Base-by-base conservation (phyloP, 768 basidiomycete genomes). In the Naganishia friedmannii region DNA sequence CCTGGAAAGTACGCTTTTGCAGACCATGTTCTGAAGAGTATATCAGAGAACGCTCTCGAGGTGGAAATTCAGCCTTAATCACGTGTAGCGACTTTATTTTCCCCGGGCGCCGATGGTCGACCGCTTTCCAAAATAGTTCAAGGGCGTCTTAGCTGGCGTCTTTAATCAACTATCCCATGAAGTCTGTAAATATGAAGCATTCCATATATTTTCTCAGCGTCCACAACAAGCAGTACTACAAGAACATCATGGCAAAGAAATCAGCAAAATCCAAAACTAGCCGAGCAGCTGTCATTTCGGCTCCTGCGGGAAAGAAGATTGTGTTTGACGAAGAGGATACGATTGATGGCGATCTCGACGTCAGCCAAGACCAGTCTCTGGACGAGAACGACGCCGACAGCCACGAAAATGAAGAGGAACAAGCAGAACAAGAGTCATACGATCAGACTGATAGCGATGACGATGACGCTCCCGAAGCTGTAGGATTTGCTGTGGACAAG, bases 381-480 rank as follows among this genome's bases (percentile, higher is more conserved):
- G 37, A 29, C 19, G 54, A 58, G 19, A 34, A 37, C 15, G 34
- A 51, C n/a, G 13, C 46, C 29, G 39, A 53, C 13, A 60, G 66
- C 1, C 56, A 56, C 1, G 69, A 54, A 26, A 17, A 68, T 2
- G 72, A 66, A 17, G 63, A 53, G 3, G 56, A 65, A 0, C 68
- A 42, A n/a, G 65, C n/a, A 4, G 56, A 56, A 7, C 66, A 70
- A 31, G 45, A 63, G 7, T 8, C 21, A 13, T 42, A 63, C 3
- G 12, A 12, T 7, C 39, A 63, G 32, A 45, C n/a, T 26, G 66
- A 66, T 4, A 67, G 60, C 31, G 71, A 71, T 31, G 71, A 67
- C 32, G 70, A 70, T 19, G 66, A 68, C 0, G 73, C 67, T 42
- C 72, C 72, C 17, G 72, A 72, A 57, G 55, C 63, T 6, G 68